Conservation (phyloP, 305 asterid species). For the Salvia sclarea region DNA sequence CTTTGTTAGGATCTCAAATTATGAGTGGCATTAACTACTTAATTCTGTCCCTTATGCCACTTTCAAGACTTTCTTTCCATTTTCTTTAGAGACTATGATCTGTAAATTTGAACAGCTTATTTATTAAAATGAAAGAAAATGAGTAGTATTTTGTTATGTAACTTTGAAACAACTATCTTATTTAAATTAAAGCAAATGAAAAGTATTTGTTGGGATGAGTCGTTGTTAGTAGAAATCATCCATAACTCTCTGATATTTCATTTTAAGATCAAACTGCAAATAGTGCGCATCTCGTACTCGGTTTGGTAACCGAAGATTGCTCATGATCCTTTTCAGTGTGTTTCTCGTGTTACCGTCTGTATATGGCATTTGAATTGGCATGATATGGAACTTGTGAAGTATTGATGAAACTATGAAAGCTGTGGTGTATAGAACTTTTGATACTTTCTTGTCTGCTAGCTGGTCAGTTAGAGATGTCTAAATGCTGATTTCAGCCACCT, state of each 20-base stretch:
- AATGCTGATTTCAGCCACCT: not conserved
- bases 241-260: not conserved
- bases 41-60: not conserved
- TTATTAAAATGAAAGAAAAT: not conserved
- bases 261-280: not conserved
- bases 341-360: not conserved
- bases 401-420: not conserved
- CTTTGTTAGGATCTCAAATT: not conserved
- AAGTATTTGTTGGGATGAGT: conserved; percentile 3
- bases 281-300: not conserved
- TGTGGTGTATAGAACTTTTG: not conserved
- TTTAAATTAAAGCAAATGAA: not conserved
- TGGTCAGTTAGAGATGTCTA: conserved; percentile 2
- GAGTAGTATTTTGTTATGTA: not conserved
- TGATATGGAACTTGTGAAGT: not conserved
- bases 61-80: not conserved
- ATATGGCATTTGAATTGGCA: not conserved
- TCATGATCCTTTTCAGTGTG: not conserved
- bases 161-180: not conserved
- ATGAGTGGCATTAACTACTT: not conserved
- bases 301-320: not conserved
- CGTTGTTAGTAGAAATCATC: no score
- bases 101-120: not conserved
- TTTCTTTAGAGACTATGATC: not conserved
- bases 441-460: not conserved